A percentile compares a stretch with the other conserved stretches of the same genome.
phyloP scores from a whole-genome alignment of 148 eudicot species.

The Fagopyrum homotropicum region DNA sequence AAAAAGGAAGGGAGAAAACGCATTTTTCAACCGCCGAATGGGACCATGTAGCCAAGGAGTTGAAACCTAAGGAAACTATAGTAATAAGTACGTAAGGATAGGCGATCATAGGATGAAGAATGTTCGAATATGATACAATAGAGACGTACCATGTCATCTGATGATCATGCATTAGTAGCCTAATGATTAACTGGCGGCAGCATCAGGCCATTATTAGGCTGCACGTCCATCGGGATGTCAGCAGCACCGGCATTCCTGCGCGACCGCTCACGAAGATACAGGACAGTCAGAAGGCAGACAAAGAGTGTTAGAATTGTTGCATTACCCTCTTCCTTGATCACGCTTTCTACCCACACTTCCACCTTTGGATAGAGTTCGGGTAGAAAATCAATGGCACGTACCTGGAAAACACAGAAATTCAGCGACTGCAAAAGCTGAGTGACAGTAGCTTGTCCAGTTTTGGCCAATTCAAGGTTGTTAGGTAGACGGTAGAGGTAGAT shows the following conservation, averaged over 20 bases:
- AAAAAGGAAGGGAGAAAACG: neutral
- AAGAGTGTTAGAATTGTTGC: constrained; percentile 89
- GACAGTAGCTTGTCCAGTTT: neutral
- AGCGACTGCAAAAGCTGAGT: neutral
- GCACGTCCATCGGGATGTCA: constrained; percentile 33
- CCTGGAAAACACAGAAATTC: constrained; percentile 30
- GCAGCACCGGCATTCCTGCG: constrained; percentile 60
- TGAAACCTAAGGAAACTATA: neutral
- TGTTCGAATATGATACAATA: neutral
- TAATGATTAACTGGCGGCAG: constrained; percentile 17
- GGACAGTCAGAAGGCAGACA: constrained; percentile 76
- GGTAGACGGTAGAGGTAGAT: too few species aligned
- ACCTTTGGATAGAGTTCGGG: constrained; percentile 80
- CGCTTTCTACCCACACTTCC: constrained; percentile 82
- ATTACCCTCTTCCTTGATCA: constrained; percentile 87
- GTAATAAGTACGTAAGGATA: neutral
- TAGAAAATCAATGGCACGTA: constrained; percentile 68
- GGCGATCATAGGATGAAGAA: too few species aligned
- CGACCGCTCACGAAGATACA: constrained; percentile 83
- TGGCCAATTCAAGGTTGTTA: too few species aligned
- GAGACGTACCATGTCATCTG: neutral
- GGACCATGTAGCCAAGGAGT: neutral
- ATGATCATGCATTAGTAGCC: constrained; percentile 1
- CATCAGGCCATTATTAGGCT: constrained; percentile 24
- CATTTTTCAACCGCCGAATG: neutral